A percentile compares a stretch with the other conserved stretches of the same genome.
phyloP scores from a whole-genome alignment of 805 yeast genomes.

The Saccharomycopsis fermentans region DNA sequence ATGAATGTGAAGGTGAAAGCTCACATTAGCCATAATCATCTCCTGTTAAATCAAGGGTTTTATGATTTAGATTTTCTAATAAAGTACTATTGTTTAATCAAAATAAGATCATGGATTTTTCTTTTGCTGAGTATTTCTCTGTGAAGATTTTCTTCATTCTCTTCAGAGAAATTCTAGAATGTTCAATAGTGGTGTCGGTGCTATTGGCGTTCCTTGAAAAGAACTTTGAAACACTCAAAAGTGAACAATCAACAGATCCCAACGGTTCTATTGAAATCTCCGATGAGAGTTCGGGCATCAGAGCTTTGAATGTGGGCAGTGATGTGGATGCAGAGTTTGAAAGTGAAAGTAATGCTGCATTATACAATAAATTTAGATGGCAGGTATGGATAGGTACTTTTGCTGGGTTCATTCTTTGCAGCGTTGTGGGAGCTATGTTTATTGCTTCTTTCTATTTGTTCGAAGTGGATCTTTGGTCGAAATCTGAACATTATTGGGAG shows the following conservation, averaged over 20 bases:
- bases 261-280: not conserved
- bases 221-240: constrained; percentile 2
- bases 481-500: constrained; percentile 85
- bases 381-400: constrained; percentile 83
- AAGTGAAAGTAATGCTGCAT: constrained; percentile 13
- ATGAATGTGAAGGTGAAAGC: no score
- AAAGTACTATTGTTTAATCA: no score
- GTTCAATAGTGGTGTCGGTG: constrained; percentile 83
- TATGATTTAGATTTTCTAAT: no score
- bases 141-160: constrained; percentile 66
- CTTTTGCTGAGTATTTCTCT: constrained; percentile 16
- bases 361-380: constrained; percentile 32
- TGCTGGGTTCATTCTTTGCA: constrained; percentile 58
- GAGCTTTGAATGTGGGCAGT: not conserved
- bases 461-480: constrained; percentile 80
- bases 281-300: not conserved
- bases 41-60: no score
- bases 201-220: constrained; percentile 85
- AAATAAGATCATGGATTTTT: not conserved
- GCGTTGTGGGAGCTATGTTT: constrained; percentile 63
- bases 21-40: no score
- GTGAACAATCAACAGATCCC: not conserved
- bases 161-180: constrained; percentile 89
- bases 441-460: constrained; percentile 60
- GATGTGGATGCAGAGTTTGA: not conserved